Base-by-base conservation (phyloP, 805 yeast genomes). In the Candida adriatica region DNA sequence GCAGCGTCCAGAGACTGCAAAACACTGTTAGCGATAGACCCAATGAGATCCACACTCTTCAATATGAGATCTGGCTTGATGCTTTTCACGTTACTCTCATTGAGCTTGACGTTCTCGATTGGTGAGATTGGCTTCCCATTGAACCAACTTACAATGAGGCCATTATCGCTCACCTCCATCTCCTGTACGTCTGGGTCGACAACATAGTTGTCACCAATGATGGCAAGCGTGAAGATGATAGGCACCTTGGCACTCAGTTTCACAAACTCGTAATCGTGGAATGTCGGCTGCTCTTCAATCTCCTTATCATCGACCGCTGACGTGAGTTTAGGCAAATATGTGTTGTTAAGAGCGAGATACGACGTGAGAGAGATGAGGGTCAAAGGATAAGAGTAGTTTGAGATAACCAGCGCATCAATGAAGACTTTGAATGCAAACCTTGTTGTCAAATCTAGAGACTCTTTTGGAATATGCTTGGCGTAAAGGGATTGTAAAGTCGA, bases 131-230 rank as follows among this genome's bases (percentile, higher is more conserved):
- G 72, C 35, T 66, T 63, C n/a, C 75, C 76, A 35, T 76, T 61
- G 34, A 72, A 70, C 75, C 80, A 90, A 20, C 88, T 78, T 4
- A 84, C 53, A 28, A 87, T 62, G 14, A 90, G 42, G 1, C 95
- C 95, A 37, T 83, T 79, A 42, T 90, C 95, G 37, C 87, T 68
- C 3, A 88, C 95, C 39, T 77, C 83, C 52, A 84, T 88, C 55
- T 90, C 98, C 37, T 79, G 83, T n/a, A 73, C 61, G 1, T 94
- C 78, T 1, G 98, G 97, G 51, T 90, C 98, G 16, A 88, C 63
- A 16, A 86, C 56, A 8, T 79, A 68, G 31, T 69, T 62, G 10
- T 62, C 49, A 2, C 90, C 95, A 1, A 85, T 73, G 6, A 82
- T 62, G 0, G 95, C 95, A 17, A 81, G 58, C 1, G 90, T 73